These are phyloP conservation scores for Solanum chacoense DNA, from an alignment of 305 asterid species.

Conservation along the genomic window DNA sequence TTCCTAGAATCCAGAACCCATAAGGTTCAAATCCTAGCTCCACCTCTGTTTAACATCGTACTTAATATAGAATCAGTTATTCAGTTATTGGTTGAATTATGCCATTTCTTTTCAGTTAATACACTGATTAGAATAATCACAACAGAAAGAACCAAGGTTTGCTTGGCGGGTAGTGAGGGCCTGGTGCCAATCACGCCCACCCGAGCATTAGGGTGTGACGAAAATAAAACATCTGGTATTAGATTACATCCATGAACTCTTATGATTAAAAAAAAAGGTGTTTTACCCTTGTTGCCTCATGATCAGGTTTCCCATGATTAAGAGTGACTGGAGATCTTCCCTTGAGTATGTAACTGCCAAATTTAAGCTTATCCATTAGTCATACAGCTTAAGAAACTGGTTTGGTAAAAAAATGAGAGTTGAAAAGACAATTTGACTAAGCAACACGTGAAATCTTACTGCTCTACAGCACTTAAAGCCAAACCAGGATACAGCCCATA, in stretches of 20 bases:
- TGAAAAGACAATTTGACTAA: background rate
- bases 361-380: background rate
- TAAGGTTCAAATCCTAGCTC: background rate
- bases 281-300: constrained; percentile 71
- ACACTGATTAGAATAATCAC: background rate
- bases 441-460: constrained; percentile 40
- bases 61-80: background rate
- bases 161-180: background rate
- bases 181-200: background rate
- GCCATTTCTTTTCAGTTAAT: background rate
- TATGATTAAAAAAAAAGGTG: background rate
- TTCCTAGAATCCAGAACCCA: background rate
- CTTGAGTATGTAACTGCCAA: constrained; percentile 64
- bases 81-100: background rate
- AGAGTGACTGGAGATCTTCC: constrained; percentile 91
- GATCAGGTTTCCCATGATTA: constrained; percentile 94
- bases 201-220: background rate
- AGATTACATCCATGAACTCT: background rate
- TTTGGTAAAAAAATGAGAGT: background rate
- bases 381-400: background rate
- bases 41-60: background rate
- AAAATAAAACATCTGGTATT: background rate
- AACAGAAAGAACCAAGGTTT: background rate
- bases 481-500: constrained; percentile 87
- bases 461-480: constrained; percentile 76